Conservation (phyloP, 805 yeast species). For the Spathaspora boniae region DNA sequence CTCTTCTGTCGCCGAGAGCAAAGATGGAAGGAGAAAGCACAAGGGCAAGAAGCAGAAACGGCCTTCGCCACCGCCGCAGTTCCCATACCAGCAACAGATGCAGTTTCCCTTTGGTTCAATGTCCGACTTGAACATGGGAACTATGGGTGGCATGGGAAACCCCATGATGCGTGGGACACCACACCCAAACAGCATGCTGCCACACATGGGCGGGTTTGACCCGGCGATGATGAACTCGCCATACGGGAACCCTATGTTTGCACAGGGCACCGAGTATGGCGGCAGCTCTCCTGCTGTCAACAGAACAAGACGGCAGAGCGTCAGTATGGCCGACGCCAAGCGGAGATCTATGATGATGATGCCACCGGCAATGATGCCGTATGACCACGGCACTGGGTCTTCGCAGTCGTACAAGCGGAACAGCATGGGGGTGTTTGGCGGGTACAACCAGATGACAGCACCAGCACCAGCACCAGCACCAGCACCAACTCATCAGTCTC, state of each 20-base stretch:
- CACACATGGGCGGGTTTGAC: constrained; percentile 7
- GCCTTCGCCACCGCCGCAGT: background rate
- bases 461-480: constrained; percentile 6
- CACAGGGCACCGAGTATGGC: constrained; percentile 13
- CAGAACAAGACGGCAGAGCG: constrained; percentile 15
- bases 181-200: constrained; percentile 4
- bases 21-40: constrained; percentile 3
- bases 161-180: constrained; percentile 5
- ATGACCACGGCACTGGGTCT: background rate
- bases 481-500: constrained; percentile 11
- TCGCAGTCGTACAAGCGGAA: constrained; percentile 6
- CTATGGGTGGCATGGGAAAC: background rate
- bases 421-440: constrained; percentile 11
- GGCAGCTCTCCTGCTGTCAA: constrained; percentile 7
- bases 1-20: no score
- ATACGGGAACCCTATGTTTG: constrained; percentile 16
- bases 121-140: background rate
- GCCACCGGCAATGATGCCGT: background rate
- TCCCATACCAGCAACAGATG: constrained; percentile 2
- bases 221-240: constrained; percentile 8
- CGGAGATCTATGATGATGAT: constrained; percentile 12
- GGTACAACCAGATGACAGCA: constrained; percentile 7
- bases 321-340: constrained; percentile 14
- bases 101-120: background rate
- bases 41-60: background rate